phyloP scores from a whole-genome alignment of 163 green algal species.

The Chlamydomonas reinhardtii region DNA sequence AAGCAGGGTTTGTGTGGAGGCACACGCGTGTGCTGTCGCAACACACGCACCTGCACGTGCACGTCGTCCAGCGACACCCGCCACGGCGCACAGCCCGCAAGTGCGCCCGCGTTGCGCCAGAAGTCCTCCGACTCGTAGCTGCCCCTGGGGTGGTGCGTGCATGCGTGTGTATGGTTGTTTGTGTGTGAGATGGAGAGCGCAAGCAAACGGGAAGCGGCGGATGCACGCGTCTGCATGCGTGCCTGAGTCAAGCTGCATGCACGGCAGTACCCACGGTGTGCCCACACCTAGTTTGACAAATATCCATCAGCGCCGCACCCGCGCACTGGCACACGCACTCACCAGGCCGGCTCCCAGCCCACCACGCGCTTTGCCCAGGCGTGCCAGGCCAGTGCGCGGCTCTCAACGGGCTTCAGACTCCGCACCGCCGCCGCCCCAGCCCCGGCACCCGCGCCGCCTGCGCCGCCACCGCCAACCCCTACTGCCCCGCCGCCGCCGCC shows the following conservation, averaged over 20 bases:
- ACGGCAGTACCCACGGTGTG: too few species aligned
- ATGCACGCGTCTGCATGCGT: too few species aligned
- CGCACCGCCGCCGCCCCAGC: not conserved
- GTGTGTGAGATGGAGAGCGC: too few species aligned
- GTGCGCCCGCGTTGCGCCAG: slow-evolving; percentile 34
- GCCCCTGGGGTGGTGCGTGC: slow-evolving; percentile 17
- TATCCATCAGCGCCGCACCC: too few species aligned
- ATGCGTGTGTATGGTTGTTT: too few species aligned
- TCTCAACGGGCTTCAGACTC: slow-evolving; percentile 59
- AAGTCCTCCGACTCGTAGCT: slow-evolving; percentile 55
- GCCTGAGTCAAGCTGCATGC: too few species aligned
- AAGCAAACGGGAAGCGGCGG: too few species aligned
- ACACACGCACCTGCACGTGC: slow-evolving; percentile 28
- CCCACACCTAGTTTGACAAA: too few species aligned
- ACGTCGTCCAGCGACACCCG: slow-evolving; percentile 46
- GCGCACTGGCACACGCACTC: not conserved
- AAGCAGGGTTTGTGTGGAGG: too few species aligned
- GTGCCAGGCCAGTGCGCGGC: slow-evolving; percentile 71
- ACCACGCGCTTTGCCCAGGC: slow-evolving; percentile 66
- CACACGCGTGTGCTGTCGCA: too few species aligned
- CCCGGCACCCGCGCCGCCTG: not conserved
- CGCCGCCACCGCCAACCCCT: not conserved
- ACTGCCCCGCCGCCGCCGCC: not conserved
- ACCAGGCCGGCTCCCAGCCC: slow-evolving; percentile 49
- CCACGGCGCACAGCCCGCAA: slow-evolving; percentile 26